Evolutionary conservation across 2,329 filamentous ascomycete species (phyloP).

Genomic region (Beauveria bassiana): DNA sequence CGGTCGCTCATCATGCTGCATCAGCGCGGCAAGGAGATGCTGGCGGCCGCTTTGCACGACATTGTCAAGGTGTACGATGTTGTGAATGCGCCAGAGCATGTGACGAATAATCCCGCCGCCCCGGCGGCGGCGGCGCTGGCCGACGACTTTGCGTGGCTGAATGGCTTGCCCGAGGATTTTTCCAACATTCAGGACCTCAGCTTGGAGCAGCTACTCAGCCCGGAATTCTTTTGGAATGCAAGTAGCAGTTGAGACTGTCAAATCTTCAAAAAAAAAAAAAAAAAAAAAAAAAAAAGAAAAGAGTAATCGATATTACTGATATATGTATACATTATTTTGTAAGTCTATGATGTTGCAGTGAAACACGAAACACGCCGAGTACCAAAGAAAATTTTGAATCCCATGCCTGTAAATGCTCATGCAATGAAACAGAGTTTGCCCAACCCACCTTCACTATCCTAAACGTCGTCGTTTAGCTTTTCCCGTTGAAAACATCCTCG

Average conservation of each 20-base stretch:
- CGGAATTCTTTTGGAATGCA: slow-evolving; percentile 13
- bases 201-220: slow-evolving; percentile 31
- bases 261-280: too few relatives aligned
- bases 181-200: slow-evolving; percentile 35
- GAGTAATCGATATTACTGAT: not conserved
- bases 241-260: not conserved
- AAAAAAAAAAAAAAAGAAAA: too few relatives aligned
- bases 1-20: slow-evolving; percentile 46
- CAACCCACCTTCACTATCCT: too few relatives aligned
- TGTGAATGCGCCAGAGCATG: slow-evolving; percentile 15
- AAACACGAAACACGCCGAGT: not conserved
- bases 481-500: not conserved
- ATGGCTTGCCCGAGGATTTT: slow-evolving; percentile 35
- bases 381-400: not conserved
- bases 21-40: slow-evolving; percentile 41
- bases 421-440: not conserved
- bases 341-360: not conserved
- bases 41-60: slow-evolving; percentile 28
- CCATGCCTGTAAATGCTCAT: not conserved
- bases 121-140: slow-evolving; percentile 13
- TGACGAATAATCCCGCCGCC: not conserved
- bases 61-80: slow-evolving; percentile 29
- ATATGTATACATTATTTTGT: not conserved
- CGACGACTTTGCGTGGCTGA: slow-evolving; percentile 33
- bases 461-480: not conserved